Conservation (phyloP, 768 basidiomycete genomes). For the Candolleomyces efflorescens region DNA sequence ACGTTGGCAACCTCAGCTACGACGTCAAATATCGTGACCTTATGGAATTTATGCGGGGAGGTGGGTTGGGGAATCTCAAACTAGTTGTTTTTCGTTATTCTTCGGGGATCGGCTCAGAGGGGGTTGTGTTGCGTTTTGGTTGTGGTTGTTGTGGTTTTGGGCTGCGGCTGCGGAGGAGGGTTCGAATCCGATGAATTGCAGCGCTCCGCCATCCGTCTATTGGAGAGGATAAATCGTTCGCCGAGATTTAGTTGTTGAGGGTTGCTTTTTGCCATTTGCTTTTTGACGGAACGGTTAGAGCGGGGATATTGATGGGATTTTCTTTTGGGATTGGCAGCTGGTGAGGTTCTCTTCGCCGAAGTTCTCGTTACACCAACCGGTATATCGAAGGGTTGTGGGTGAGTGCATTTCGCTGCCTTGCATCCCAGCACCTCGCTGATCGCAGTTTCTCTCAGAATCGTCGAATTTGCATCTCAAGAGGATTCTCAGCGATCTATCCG, state of each 20-base stretch:
- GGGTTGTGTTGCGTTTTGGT: neutral
- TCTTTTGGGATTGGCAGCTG: slow-evolving; percentile 90
- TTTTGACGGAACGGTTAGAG: slow-evolving; percentile 7
- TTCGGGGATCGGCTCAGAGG: slow-evolving; percentile 23
- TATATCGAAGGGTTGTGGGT: slow-evolving; percentile 99
- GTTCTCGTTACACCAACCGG: slow-evolving; percentile 95
- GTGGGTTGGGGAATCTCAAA: slow-evolving; percentile 87
- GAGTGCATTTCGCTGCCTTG: slow-evolving; percentile 30
- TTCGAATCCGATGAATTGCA: slow-evolving; percentile 5
- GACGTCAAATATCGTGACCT: slow-evolving; percentile 98
- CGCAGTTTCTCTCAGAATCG: slow-evolving; percentile 57
- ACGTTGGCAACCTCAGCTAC: slow-evolving; percentile 98
- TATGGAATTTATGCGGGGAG: slow-evolving; percentile 99
- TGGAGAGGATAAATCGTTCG: slow-evolving; percentile 4
- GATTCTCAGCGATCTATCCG: slow-evolving; percentile 87
- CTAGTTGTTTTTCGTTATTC: slow-evolving; percentile 48
- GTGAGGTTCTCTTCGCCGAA: slow-evolving; percentile 99
- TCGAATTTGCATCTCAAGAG: slow-evolving; percentile 89
- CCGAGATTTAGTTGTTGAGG: slow-evolving; percentile 5
- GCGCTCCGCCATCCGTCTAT: neutral
- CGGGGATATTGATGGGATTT: slow-evolving; percentile 78
- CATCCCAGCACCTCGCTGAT: slow-evolving; percentile 11
- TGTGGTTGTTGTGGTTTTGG: neutral
- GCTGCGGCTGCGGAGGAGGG: slow-evolving; percentile 5
- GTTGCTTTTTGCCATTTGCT: slow-evolving; percentile 3